phyloP scores from a whole-genome alignment of 768 basidiomycete genomes.

The Botryobasidium botryosum region DNA sequence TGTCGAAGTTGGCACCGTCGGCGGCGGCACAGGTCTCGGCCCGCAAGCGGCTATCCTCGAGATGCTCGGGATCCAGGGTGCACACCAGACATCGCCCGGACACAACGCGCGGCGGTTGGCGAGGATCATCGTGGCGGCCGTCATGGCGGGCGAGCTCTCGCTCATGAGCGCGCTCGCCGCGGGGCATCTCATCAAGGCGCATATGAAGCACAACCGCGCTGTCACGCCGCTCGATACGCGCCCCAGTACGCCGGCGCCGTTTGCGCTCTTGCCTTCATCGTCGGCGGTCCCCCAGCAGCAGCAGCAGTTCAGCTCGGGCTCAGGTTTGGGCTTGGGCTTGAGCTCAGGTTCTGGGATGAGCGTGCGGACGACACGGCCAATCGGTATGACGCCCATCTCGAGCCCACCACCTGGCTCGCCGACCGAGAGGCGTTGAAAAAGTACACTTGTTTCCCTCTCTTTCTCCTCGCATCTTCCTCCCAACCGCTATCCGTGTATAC shows the following conservation, averaged over 20 bases:
- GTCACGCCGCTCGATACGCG: constrained; percentile 46
- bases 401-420: too few species aligned
- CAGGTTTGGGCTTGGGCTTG: too few species aligned
- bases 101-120: constrained; percentile 82
- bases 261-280: too few species aligned
- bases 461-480: too few species aligned
- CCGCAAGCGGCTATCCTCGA: constrained; percentile 86
- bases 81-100: constrained; percentile 74
- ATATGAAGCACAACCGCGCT: constrained; percentile 82
- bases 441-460: too few species aligned
- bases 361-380: too few species aligned
- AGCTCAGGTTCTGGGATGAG: too few species aligned
- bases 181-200: constrained; percentile 85
- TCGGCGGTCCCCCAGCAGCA: too few species aligned
- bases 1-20: constrained; percentile 96
- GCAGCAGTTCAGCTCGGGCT: too few species aligned
- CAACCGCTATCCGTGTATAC: too few species aligned
- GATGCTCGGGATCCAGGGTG: constrained; percentile 84
- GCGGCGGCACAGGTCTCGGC: constrained; percentile 83
- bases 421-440: too few species aligned
- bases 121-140: constrained; percentile 73
- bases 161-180: constrained; percentile 86
- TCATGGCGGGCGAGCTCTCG: constrained; percentile 95
- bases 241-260: constrained; percentile 20
- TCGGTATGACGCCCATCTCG: too few species aligned